phyloP scores from a whole-genome alignment of 129 eudicot genomes.

The Tanacetum coccineum region DNA sequence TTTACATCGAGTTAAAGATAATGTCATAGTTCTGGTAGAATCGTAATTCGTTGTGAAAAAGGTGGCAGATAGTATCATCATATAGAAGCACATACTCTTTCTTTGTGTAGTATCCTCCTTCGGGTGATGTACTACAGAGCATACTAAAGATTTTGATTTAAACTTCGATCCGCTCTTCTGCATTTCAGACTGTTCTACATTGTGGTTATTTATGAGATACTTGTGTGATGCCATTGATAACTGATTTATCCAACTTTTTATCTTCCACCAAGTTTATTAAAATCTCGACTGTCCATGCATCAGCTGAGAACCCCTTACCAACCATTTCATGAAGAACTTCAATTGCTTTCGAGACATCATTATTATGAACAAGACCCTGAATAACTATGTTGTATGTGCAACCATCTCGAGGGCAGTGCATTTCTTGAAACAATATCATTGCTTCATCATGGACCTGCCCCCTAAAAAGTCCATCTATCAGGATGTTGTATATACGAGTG shows the following conservation, averaged over 20 bases:
- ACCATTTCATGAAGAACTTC: conserved; percentile 27
- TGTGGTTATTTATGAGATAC: conserved; percentile 20
- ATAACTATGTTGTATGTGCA: conserved; percentile 24
- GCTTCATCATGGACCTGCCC: conserved; percentile 10
- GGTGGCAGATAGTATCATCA: conserved; percentile 26
- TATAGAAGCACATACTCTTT: conserved; percentile 19
- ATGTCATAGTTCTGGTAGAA: conserved; percentile 15
- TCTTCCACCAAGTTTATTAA: conserved; percentile 8
- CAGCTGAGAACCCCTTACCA: conserved; percentile 24
- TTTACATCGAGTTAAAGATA: too few species aligned
- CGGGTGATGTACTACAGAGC: conserved; percentile 37
- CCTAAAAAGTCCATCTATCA: conserved; percentile 18
- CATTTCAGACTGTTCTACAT: conserved; percentile 22
- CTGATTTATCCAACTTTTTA: conserved; percentile 14
- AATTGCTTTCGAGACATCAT: conserved; percentile 3
- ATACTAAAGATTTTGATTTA: conserved; percentile 47
- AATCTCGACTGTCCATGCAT: conserved; percentile 18
- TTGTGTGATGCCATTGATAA: conserved; percentile 24
- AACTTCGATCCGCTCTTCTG: too few species aligned
- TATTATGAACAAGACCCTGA: conserved; percentile 22
- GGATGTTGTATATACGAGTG: conserved; percentile 19
- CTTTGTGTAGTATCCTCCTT: conserved; percentile 36
- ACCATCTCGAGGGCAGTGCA: conserved; percentile 11
- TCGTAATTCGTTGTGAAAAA: conserved; percentile 37
- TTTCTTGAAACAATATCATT: conserved; percentile 14